phyloP scores from a whole-genome alignment of 306 rosid genomes.

The Geum urbanum region DNA sequence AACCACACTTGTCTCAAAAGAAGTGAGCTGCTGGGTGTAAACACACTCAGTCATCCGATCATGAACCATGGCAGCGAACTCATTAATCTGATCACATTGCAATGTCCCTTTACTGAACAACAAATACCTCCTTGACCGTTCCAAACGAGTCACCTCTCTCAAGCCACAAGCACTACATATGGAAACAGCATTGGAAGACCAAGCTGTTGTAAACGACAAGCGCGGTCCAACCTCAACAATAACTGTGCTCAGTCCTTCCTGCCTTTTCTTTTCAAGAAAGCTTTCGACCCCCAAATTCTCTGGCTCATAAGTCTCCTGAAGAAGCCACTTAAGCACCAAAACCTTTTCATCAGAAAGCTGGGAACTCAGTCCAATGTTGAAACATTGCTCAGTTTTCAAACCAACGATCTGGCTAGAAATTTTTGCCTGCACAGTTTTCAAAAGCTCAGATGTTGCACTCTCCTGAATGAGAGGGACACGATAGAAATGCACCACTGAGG shows the following conservation, averaged over 20 bases:
- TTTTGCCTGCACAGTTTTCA: constrained; percentile 60
- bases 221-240: constrained; percentile 88
- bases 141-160: constrained; percentile 79
- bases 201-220: constrained; percentile 82
- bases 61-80: constrained; percentile 70
- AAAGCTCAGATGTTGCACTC: constrained; percentile 64
- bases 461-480: constrained; percentile 70
- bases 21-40: constrained; percentile 52
- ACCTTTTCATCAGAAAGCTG: constrained; percentile 47
- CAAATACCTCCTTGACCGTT: constrained; percentile 81
- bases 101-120: constrained; percentile 46
- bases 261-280: constrained; percentile 68
- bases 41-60: constrained; percentile 92
- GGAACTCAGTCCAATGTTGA: constrained; percentile 55
- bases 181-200: constrained; percentile 92
- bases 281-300: constrained; percentile 71
- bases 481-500: constrained; percentile 54
- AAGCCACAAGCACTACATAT: constrained; percentile 83
- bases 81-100: constrained; percentile 50
- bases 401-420: constrained; percentile 65
- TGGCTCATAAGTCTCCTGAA: constrained; percentile 82
- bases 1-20: constrained; percentile 57
- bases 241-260: constrained; percentile 51
- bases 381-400: constrained; percentile 72
- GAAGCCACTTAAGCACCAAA: constrained; percentile 71